phyloP scores from a whole-genome alignment of 179 eudicot genomes.

The Dionaea muscipula region DNA sequence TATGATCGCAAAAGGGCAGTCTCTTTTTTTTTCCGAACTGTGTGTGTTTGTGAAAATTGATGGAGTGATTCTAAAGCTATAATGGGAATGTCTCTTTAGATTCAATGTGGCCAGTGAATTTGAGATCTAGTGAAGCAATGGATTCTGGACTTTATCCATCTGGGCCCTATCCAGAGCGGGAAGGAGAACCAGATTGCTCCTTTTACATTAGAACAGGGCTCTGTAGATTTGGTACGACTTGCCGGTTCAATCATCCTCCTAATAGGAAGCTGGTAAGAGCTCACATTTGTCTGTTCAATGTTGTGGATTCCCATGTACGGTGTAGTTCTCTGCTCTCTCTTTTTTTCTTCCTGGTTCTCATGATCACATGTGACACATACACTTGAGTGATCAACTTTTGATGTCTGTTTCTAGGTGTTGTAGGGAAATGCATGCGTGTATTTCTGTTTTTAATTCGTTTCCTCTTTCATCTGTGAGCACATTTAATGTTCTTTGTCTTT shows the following conservation, averaged over 20 bases:
- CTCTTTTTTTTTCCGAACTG: not conserved
- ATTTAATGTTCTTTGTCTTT: too few relatives aligned
- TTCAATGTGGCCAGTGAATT: constrained; percentile 63
- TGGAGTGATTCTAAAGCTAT: not conserved
- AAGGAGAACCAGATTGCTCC: constrained; percentile 97
- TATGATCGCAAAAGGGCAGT: not conserved
- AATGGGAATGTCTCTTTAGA: constrained; percentile 28
- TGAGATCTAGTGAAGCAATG: constrained; percentile 53
- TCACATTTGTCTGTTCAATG: not conserved
- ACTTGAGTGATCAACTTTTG: too few relatives aligned
- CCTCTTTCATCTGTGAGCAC: too few relatives aligned
- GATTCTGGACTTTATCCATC: constrained; percentile 67
- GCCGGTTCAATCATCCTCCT: constrained; percentile 90
- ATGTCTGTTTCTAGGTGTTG: not conserved
- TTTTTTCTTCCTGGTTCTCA: not conserved
- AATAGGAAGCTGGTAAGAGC: constrained; percentile 64
- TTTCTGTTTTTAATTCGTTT: too few relatives aligned
- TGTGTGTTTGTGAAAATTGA: not conserved
- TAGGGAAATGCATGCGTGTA: too few relatives aligned
- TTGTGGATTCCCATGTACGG: not conserved
- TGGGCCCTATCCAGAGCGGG: constrained; percentile 78
- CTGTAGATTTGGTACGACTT: constrained; percentile 79
- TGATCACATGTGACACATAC: too few relatives aligned
- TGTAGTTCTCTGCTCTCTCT: not conserved
- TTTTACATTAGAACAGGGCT: constrained; percentile 91